phyloP scores from a whole-genome alignment of 1,284 basidiomycete genomes.

The Fereydounia khargensis region DNA sequence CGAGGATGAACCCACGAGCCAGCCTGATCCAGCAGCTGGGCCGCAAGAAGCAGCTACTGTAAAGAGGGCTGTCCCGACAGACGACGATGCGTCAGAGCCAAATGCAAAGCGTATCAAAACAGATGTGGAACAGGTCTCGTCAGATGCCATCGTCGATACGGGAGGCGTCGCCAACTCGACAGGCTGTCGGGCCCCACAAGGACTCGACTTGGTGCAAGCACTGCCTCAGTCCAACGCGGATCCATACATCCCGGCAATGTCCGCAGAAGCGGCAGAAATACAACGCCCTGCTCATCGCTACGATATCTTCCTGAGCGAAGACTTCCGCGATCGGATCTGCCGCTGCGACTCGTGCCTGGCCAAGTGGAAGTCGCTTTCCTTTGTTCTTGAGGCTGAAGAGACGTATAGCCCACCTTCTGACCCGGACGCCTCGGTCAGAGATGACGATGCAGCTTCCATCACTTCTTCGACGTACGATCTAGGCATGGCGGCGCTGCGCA shows the following conservation, averaged over 20 bases:
- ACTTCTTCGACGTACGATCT: constrained; percentile 57
- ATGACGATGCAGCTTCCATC: constrained; percentile 32
- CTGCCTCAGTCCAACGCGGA: constrained; percentile 14
- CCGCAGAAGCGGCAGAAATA: neutral
- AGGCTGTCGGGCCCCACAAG: constrained; percentile 10
- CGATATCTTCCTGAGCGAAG: constrained; percentile 54
- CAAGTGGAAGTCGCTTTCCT: constrained; percentile 42
- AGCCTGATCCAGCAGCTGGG: neutral
- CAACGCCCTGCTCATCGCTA: constrained; percentile 7
- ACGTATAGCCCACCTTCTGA: constrained; percentile 55
- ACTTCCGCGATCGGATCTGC: constrained; percentile 56
- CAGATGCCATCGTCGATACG: too few species aligned
- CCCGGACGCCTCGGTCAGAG: constrained; percentile 18
- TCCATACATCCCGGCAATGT: constrained; percentile 20
- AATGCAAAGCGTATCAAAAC: too few species aligned
- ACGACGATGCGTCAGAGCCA: too few species aligned
- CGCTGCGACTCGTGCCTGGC: constrained; percentile 45
- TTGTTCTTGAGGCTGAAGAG: constrained; percentile 56
- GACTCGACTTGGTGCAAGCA: constrained; percentile 3
- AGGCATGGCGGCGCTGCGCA: constrained; percentile 56
- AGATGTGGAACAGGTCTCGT: too few species aligned
- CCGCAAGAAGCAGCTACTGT: neutral
- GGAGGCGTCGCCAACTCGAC: too few species aligned
- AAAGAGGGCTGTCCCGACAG: neutral
- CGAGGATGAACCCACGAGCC: too few species aligned